Conservation (phyloP, 371 early-diverging fungal species). For the Ordospora pajunii region DNA sequence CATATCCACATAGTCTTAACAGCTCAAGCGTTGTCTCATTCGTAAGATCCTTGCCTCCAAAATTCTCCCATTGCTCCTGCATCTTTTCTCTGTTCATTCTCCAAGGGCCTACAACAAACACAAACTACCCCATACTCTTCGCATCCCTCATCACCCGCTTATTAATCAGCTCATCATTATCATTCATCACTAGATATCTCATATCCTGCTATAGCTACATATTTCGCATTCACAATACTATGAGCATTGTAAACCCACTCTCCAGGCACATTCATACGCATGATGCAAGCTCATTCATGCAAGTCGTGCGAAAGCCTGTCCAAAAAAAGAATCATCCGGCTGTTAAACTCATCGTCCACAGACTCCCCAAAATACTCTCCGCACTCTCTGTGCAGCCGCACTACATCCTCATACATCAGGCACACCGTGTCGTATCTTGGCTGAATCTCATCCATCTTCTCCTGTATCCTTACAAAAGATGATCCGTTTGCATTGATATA, state of each 20-base stretch:
- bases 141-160: too few species aligned
- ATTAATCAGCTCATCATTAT: too few species aligned
- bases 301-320: neutral
- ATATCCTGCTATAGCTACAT: too few species aligned
- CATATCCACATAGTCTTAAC: slow-evolving; percentile 25
- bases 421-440: neutral
- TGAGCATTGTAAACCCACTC: too few species aligned
- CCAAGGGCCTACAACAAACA: neutral
- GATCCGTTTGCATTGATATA: slow-evolving; percentile 4
- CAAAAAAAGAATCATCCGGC: neutral
- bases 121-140: neutral
- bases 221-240: too few species aligned
- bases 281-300: neutral
- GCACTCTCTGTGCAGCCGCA: neutral
- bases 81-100: neutral
- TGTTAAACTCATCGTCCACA: neutral
- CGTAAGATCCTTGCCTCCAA: neutral
- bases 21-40: slow-evolving; percentile 16
- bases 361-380: neutral
- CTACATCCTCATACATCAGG: neutral
- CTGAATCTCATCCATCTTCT: neutral
- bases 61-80: slow-evolving; percentile 20
- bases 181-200: too few species aligned
- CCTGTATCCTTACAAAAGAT: neutral
- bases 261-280: neutral